Percentiles rank a stretch among this genome's conserved stretches.
Evolutionary conservation across 306 rosid genomes (phyloP).

Genomic region (Dalbergia oliveri): DNA sequence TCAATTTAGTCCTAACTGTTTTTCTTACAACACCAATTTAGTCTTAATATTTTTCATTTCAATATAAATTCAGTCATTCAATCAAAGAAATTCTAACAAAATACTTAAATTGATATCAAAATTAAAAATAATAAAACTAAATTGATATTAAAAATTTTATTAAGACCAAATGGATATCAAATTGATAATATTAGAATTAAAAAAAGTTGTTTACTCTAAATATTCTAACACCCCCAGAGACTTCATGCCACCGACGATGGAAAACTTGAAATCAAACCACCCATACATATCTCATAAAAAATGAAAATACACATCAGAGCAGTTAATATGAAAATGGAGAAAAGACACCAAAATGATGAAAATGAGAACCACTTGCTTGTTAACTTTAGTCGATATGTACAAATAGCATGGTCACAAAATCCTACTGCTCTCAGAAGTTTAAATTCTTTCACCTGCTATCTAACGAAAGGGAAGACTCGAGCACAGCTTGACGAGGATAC

Average conservation of each 20-base stretch:
- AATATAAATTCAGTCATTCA: too few relatives aligned
- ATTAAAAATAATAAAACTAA: too few relatives aligned
- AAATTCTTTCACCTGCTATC: slow-evolving; percentile 10
- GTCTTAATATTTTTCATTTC: too few relatives aligned
- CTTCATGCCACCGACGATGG: background rate
- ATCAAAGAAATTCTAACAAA: too few relatives aligned
- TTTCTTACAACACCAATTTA: too few relatives aligned
- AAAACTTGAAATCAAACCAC: background rate
- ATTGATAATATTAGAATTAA: too few relatives aligned
- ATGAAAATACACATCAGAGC: background rate
- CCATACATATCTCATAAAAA: background rate
- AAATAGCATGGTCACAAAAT: slow-evolving; percentile 29
- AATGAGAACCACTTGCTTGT: slow-evolving; percentile 24
- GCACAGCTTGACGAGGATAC: slow-evolving; percentile 31
- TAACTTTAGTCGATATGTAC: slow-evolving; percentile 48
- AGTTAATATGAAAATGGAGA: background rate
- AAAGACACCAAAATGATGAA: background rate
- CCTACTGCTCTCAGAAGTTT: slow-evolving; percentile 29
- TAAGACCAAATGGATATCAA: too few relatives aligned
- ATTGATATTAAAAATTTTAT: too few relatives aligned
- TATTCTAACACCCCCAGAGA: background rate
- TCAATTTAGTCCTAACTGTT: too few relatives aligned
- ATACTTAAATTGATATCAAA: too few relatives aligned
- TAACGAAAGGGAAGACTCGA: background rate
- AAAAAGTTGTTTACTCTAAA: too few relatives aligned